Base-by-base conservation (phyloP, 257 asterid genomes). In the Solanum neorickii region DNA sequence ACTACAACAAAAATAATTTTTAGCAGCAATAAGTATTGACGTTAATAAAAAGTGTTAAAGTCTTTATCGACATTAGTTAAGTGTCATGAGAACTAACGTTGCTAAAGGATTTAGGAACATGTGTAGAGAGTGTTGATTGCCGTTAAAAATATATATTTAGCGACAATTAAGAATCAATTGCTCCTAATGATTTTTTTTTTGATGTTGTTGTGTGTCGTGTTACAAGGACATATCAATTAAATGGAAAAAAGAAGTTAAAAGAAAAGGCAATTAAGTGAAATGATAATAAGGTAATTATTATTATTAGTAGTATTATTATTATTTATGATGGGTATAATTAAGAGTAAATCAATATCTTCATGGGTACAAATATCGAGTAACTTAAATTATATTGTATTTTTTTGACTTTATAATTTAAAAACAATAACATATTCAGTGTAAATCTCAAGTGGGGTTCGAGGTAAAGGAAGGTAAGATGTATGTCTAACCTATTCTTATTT, bases 401-500 rank as follows among this genome's bases (percentile, higher is more conserved):
- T 62, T 62, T n/a, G 1, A 62, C 2, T 62, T 5, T 2, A n/a
- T 1, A 4, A 11, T n/a, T n/a, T 62, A 62, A 62, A 12, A 62
- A 62, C 0, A 62, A n/a, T 0, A 59, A 20, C 12, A n/a, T 11
- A 23, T 5, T 12, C 31, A 5, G 3, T 5, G 2, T 62, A 23
- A 62, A 62, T 62, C 12, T 62, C 31, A 62, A 62, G 31, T 62
- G 16, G 7, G 8, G 7, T 62, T 62, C 5, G 15, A 12, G 65
- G 65, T n/a, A 62, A 12, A n/a, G 29, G 1, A 3, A 56, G 3
- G 15, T 62, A 62, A 62, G 1, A 62, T n/a, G 15, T 62, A 23
- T 16, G 1, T 5, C n/a, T 12, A 62, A 62, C 14, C 6, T 62
- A n/a, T 62, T n/a, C 0, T 11, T 62, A 23, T 11, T 1, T 62